Evolutionary conservation across 129 eudicot genomes (phyloP).

Genomic region (Kitagawia praeruptora): DNA sequence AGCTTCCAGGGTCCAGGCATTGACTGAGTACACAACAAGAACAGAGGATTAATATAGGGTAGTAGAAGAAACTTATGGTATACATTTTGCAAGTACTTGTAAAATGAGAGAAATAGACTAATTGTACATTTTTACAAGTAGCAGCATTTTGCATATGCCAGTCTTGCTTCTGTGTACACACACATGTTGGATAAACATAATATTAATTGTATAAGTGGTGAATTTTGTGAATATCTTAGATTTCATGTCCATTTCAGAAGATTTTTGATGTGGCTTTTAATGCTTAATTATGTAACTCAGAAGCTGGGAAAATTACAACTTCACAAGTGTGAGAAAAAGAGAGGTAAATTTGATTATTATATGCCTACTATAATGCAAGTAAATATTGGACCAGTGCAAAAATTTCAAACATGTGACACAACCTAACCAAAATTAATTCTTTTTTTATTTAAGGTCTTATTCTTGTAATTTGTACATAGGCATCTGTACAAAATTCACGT

Average conservation of each 20-base stretch:
- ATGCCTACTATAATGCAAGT: not conserved
- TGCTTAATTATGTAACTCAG: not conserved
- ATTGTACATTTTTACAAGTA: too few relatives aligned
- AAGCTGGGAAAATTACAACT: not conserved
- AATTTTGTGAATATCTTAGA: conserved; percentile 10
- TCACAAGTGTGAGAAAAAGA: not conserved
- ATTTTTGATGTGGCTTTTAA: not conserved
- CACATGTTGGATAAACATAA: not conserved
- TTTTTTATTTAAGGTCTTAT: too few relatives aligned
- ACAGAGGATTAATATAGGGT: conserved; percentile 15
- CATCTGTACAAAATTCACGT: not conserved
- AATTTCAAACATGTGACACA: conserved; percentile 9
- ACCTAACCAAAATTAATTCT: not conserved
- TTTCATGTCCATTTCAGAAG: conserved; percentile 1
- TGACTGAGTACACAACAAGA: conserved; percentile 13
- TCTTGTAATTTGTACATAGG: not conserved
- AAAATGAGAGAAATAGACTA: not conserved
- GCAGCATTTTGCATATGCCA: too few relatives aligned
- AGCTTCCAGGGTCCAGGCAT: conserved; percentile 4
- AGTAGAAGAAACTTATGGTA: conserved; percentile 12
- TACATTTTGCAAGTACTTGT: conserved; percentile 1
- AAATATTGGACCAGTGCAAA: not conserved
- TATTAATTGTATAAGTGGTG: not conserved
- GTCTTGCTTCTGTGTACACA: not conserved
- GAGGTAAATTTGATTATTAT: not conserved